These are phyloP conservation scores for Gremmenia infestans DNA, from an alignment of 2,329 filamentous ascomycete species.

Conservation along the genomic window DNA sequence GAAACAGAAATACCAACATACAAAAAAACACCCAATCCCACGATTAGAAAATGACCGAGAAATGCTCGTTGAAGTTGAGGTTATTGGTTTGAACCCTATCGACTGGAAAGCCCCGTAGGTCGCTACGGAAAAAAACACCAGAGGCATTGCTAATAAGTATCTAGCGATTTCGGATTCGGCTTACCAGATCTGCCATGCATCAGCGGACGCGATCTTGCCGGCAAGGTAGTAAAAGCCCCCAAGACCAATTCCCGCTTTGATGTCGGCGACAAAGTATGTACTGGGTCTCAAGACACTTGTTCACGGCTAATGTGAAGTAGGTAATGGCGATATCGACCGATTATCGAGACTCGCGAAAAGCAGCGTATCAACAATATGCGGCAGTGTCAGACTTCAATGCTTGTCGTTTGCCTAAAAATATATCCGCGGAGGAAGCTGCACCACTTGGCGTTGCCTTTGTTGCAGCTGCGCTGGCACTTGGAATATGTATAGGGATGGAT, in stretches of 20 bases:
- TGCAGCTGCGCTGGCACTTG: constrained; percentile 60
- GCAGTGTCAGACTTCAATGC: constrained; percentile 38
- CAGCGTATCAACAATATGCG: constrained; percentile 42
- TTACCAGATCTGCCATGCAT: constrained; percentile 29
- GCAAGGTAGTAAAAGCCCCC: constrained; percentile 51
- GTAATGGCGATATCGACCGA: constrained; percentile 30
- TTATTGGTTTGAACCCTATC: constrained; percentile 67
- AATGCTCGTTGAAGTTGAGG: constrained; percentile 55
- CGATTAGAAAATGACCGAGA: constrained; percentile 48
- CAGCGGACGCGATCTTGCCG: constrained; percentile 52
- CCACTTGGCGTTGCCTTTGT: constrained; percentile 39
- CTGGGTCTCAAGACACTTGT: constrained; percentile 19
- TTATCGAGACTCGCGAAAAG: constrained; percentile 28
- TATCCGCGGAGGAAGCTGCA: constrained; percentile 21
- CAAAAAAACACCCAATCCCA: constrained; percentile 42
- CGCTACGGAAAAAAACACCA: constrained; percentile 63
- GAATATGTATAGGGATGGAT: constrained; percentile 65
- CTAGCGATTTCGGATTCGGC: constrained; percentile 34
- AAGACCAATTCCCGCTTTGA: constrained; percentile 42
- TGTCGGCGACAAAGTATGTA: constrained; percentile 47
- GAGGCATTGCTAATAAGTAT: constrained; percentile 57
- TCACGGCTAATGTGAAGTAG: constrained; percentile 27
- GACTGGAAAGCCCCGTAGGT: constrained; percentile 74
- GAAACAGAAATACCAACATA: constrained; percentile 45
- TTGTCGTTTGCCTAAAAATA: constrained; percentile 22